These are phyloP conservation scores for Mollisiaceae sp. DNA, from an alignment of 2,329 filamentous ascomycete genomes.

Conservation along the genomic window DNA sequence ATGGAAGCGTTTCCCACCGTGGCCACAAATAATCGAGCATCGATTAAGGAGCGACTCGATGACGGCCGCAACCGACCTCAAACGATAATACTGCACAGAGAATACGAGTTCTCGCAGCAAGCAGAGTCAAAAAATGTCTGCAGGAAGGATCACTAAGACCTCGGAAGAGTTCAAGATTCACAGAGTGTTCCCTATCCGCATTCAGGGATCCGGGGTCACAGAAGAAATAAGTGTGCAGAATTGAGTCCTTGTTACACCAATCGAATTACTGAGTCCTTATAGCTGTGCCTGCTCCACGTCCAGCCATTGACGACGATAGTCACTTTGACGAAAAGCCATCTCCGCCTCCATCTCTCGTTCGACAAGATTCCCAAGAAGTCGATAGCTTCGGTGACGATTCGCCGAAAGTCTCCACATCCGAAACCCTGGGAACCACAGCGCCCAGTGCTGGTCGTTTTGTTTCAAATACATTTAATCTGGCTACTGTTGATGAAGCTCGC, in stretches of 20 bases:
- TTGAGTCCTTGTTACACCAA: not conserved
- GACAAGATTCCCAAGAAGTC: not conserved
- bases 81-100: not conserved
- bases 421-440: constrained; percentile 5
- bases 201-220: not conserved
- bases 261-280: not conserved
- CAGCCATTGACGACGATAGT: not conserved
- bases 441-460: constrained; percentile 17
- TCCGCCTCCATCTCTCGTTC: not conserved
- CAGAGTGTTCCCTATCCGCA: constrained; percentile 15
- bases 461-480: constrained; percentile 22
- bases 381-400: constrained; percentile 8
- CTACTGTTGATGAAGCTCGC: not conserved
- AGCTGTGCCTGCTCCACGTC: not conserved
- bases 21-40: not conserved
- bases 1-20: not conserved
- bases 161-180: constrained; percentile 9
- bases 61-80: not conserved
- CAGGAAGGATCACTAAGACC: not conserved
- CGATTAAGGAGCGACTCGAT: not conserved
- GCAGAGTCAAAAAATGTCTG: not conserved
- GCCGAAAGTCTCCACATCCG: constrained; percentile 12
- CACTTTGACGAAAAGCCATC: not conserved
- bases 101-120: not conserved
- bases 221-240: constrained; percentile 1